Evolutionary conservation across 2,329 filamentous ascomycete species (phyloP).

Genomic region (Bretziella fagacearum): DNA sequence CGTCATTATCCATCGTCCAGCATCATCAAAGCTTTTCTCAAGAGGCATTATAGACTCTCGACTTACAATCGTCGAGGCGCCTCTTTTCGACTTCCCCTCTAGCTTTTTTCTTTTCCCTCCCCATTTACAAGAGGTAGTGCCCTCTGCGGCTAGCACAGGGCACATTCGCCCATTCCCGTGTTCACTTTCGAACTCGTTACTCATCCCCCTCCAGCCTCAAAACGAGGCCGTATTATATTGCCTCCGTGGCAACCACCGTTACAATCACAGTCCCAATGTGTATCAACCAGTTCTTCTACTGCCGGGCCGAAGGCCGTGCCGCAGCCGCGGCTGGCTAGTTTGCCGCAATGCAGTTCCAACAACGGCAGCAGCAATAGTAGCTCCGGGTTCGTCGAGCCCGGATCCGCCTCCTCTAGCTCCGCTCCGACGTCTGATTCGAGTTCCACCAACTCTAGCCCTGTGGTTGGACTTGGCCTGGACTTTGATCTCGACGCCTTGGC

Average conservation of each 20-base stretch:
- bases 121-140: slow-evolving; percentile 9
- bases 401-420: background rate
- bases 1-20: slow-evolving; percentile 9
- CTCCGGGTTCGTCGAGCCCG: slow-evolving; percentile 3
- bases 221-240: slow-evolving; percentile 11
- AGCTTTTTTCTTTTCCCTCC: background rate
- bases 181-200: slow-evolving; percentile 12
- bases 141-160: slow-evolving; percentile 12
- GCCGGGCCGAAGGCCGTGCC: slow-evolving; percentile 5
- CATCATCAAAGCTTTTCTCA: slow-evolving; percentile 3
- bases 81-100: background rate
- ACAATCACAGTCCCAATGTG: slow-evolving; percentile 1
- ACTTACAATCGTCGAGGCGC: background rate
- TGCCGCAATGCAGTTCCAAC: background rate
- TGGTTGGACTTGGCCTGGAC: slow-evolving; percentile 6
- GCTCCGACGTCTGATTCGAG: background rate
- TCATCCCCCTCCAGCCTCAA: slow-evolving; percentile 6
- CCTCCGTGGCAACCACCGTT: slow-evolving; percentile 5
- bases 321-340: background rate
- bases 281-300: background rate
- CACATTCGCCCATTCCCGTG: slow-evolving; percentile 10
- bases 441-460: slow-evolving; percentile 11
- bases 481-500: slow-evolving; percentile 3
- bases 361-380: slow-evolving; percentile 2
- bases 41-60: slow-evolving; percentile 4